A percentile compares a stretch with the other conserved stretches of the same genome.
Evolutionary conservation across 179 eudicot species (phyloP).

Genomic region (Silene noctiflora): DNA sequence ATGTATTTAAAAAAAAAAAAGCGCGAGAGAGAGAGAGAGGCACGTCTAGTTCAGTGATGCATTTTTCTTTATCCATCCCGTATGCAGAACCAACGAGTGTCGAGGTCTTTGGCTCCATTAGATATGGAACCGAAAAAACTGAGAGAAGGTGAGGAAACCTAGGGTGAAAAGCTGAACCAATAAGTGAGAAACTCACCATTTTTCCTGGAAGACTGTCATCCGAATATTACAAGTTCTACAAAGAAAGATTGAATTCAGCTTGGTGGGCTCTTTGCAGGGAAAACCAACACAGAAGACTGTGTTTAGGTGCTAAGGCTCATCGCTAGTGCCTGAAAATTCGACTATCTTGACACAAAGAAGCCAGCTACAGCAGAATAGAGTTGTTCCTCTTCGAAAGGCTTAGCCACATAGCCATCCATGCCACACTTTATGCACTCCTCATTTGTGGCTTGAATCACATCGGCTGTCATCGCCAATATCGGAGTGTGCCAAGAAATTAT

Average conservation of each 20-base stretch:
- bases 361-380: conserved; percentile 72
- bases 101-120: too few relatives aligned
- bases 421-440: conserved; percentile 70
- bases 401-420: conserved; percentile 86
- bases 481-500: conserved; percentile 68
- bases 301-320: conserved; percentile 1
- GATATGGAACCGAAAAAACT: neutral
- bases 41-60: too few relatives aligned
- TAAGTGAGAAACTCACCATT: conserved; percentile 14
- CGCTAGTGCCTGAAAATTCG: neutral
- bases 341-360: conserved; percentile 52
- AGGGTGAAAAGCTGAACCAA: too few relatives aligned
- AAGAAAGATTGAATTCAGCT: conserved; percentile 10
- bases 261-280: conserved; percentile 8
- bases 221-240: conserved; percentile 3
- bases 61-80: too few relatives aligned
- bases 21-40: too few relatives aligned
- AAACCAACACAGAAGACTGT: conserved; percentile 9
- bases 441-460: conserved; percentile 83
- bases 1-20: too few relatives aligned
- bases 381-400: conserved; percentile 77
- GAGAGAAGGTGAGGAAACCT: too few relatives aligned
- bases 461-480: conserved; percentile 97
- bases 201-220: conserved; percentile 7
- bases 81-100: too few relatives aligned